Base-by-base conservation (phyloP, 225 moss, liverwort and hornwort genomes). In the Polytrichum formosum region DNA sequence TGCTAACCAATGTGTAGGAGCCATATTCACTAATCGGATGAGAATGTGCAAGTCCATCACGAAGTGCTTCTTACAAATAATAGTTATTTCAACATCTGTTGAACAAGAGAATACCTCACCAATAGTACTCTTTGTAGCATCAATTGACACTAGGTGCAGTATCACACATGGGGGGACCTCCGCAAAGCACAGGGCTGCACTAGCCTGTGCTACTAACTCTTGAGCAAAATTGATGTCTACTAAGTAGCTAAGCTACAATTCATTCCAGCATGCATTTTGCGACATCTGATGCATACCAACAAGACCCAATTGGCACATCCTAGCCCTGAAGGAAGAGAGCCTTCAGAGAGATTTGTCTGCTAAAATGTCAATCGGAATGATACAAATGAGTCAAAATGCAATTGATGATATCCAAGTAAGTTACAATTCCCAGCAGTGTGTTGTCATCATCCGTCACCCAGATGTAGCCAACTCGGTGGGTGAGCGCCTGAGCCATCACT, bases 401-500 rank as follows among this genome's bases (percentile, higher is more conserved):
- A 53, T 78, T 73, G 18, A 92, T 84, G 19, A 92, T 90, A 29
- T 92, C 87, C 54, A 88, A 56, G 72, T 88, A 88, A 0, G 90
- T 92, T 13, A 92, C 90, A 21, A 90, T 85, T 65, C 92, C 92
- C 25, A 86, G 80, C 0, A 92, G 88, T n/a, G 84, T 78, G 27
- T 86, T 86, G 1, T 87, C 86, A 56, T 73, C 86, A 18, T 90
- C 84, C 1, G 88, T 90, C 55, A 92, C 86, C 92, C 92, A 92
- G 2, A 92, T 86, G 72, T 92, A 86, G 65, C 86, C 84, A 37
- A 86, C 84, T 0, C 92, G 83, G 63, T 86, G 88, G n/a, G 90
- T 86, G 23, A 92, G 86, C 19, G 86, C 81, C 75, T 92, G 92
- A 5, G 84, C 92, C 90, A 92, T 90, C 58, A 92, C 92, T 0